Evolutionary conservation across 805 yeast species (phyloP).

Genomic region (Tetrapisispora nanseiensis): DNA sequence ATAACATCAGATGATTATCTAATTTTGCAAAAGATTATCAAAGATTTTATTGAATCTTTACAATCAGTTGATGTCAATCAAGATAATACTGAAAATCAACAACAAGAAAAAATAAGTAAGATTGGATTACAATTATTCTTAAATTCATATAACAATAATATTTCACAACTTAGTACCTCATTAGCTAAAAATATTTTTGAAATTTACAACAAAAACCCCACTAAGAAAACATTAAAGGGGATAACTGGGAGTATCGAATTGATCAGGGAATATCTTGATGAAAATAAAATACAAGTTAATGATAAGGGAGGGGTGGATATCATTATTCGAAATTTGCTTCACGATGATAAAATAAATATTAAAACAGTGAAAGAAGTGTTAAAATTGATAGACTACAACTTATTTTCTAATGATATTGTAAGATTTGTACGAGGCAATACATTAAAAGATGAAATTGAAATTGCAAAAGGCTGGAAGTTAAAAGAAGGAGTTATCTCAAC

Average conservation of each 20-base stretch:
- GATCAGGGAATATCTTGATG: conserved; percentile 10
- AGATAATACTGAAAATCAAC: conserved; percentile 3
- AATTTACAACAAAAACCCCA: conserved; percentile 13
- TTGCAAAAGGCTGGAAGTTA: conserved; percentile 28
- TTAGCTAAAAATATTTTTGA: conserved; percentile 12
- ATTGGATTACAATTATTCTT: conserved; percentile 22
- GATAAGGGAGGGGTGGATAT: conserved; percentile 11
- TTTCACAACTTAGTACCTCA: conserved; percentile 16
- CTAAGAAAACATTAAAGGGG: conserved; percentile 10
- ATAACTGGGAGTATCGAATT: conserved; percentile 9
- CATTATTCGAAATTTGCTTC: conserved; percentile 11
- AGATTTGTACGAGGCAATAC: conserved; percentile 22
- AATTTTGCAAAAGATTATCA: conserved; percentile 12
- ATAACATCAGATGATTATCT: conserved; percentile 15
- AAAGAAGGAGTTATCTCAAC: conserved; percentile 20
- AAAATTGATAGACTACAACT: conserved; percentile 17
- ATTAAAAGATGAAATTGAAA: conserved; percentile 19
- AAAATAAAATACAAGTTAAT: conserved; percentile 10
- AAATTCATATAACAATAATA: conserved; percentile 12
- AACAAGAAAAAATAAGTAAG: conserved; percentile 13
- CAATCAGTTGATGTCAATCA: conserved; percentile 12
- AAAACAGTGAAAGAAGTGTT: conserved; percentile 14
- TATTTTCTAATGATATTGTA: conserved; percentile 23
- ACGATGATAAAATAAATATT: conserved; percentile 9
- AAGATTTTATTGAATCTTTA: conserved; percentile 15